phyloP scores from a whole-genome alignment of 2,329 filamentous ascomycete species.

The Didymella keratinophila region DNA sequence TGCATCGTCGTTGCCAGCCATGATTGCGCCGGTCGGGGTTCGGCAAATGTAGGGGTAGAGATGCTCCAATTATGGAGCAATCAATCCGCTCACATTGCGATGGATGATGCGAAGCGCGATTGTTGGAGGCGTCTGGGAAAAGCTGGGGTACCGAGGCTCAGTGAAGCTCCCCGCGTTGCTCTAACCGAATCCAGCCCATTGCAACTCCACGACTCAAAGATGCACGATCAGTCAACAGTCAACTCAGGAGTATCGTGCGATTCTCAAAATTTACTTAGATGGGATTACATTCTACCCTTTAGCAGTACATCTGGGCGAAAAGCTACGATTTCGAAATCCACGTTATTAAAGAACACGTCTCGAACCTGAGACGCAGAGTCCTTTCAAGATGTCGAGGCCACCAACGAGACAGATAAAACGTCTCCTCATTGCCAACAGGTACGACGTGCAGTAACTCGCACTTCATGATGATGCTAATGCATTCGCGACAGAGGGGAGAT shows the following conservation, averaged over 20 bases:
- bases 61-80: slow-evolving; percentile 27
- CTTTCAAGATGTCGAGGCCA: slow-evolving; percentile 32
- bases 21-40: slow-evolving; percentile 4
- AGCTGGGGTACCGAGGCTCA: slow-evolving; percentile 41
- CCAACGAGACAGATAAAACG: slow-evolving; percentile 55
- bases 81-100: slow-evolving; percentile 30
- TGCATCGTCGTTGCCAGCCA: slow-evolving; percentile 33
- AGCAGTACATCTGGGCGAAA: not conserved
- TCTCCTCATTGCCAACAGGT: slow-evolving; percentile 64
- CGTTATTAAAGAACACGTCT: not conserved
- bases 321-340: not conserved
- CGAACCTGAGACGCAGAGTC: not conserved
- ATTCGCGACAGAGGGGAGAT: slow-evolving; percentile 65
- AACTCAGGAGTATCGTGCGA: not conserved
- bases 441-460: not conserved
- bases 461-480: not conserved
- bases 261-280: not conserved
- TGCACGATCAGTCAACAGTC: not conserved
- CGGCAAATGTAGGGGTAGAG: not conserved
- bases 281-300: not conserved
- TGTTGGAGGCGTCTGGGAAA: slow-evolving; percentile 27
- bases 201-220: not conserved
- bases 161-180: slow-evolving; percentile 29
- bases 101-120: not conserved
- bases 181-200: slow-evolving; percentile 18